Evolutionary conservation across 768 basidiomycete genomes (phyloP).

Genomic region (Rhodotorula sphaerocarpa): DNA sequence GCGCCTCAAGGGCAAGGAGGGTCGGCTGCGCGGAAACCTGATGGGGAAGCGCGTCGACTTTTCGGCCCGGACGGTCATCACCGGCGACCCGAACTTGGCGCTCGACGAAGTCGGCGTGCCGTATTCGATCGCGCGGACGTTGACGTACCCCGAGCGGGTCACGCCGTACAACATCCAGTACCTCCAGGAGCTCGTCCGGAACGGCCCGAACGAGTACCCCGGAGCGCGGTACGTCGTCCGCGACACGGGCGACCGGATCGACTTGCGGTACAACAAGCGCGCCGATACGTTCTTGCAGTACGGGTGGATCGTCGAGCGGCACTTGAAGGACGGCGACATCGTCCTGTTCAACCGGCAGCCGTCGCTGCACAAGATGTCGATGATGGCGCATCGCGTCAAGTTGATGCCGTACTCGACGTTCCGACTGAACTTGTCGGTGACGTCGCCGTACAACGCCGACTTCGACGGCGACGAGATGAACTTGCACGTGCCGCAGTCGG

Average conservation of each 20-base stretch:
- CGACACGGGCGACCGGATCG: conserved; percentile 94
- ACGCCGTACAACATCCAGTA: conserved; percentile 95
- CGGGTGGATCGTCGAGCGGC: conserved; percentile 96
- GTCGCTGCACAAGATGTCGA: conserved; percentile 98
- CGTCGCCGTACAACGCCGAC: conserved; percentile 95
- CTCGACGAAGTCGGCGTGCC: conserved; percentile 97
- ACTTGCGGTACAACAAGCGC: conserved; percentile 90
- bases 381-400: conserved; percentile 98
- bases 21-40: conserved; percentile 89
- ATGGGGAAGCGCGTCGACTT: conserved; percentile 99
- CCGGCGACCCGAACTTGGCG: conserved; percentile 93
- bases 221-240: conserved; percentile 94
- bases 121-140: conserved; percentile 86
- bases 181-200: conserved; percentile 86
- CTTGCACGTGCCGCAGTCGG: conserved; percentile 97
- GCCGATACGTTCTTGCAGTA: conserved; percentile 92
- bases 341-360: conserved; percentile 98
- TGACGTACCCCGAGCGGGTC: conserved; percentile 95
- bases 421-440: conserved; percentile 89
- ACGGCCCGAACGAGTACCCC: conserved; percentile 88
- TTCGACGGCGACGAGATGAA: conserved; percentile 99
- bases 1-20: conserved; percentile 96
- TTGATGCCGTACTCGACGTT: conserved; percentile 98
- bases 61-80: conserved; percentile 97
- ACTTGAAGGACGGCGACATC: conserved; percentile 96